phyloP scores from a whole-genome alignment of 805 yeast genomes.

The Saccharomyces kudriavzevii region DNA sequence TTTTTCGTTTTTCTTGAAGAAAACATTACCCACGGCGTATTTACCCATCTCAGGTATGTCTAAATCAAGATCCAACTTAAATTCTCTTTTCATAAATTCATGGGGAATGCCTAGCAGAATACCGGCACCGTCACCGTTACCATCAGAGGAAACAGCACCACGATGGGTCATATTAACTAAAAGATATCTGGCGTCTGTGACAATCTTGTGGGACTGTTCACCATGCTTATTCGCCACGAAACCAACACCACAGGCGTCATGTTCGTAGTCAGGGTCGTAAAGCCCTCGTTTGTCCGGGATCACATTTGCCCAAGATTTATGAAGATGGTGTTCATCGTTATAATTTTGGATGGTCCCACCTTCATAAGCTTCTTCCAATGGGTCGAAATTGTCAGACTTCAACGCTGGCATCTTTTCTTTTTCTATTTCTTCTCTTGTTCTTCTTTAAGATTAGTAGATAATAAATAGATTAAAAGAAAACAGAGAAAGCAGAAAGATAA shows the following conservation, averaged over 20 bases:
- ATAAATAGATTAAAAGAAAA: background rate
- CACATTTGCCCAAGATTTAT: slow-evolving; percentile 86
- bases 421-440: background rate
- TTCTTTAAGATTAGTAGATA: background rate
- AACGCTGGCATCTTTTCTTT: slow-evolving; percentile 6
- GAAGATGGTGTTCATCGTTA: slow-evolving; percentile 21
- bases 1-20: slow-evolving; percentile 69
- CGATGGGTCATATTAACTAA: slow-evolving; percentile 98
- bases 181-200: slow-evolving; percentile 78
- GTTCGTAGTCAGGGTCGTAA: slow-evolving; percentile 87
- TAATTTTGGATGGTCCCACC: slow-evolving; percentile 21
- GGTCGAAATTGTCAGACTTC: slow-evolving; percentile 23
- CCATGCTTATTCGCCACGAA: slow-evolving; percentile 94
- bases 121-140: slow-evolving; percentile 99
- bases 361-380: slow-evolving; percentile 24
- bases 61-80: slow-evolving; percentile 58
- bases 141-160: slow-evolving; percentile 95
- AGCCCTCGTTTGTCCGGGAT: slow-evolving; percentile 82
- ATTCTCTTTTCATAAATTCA: slow-evolving; percentile 77
- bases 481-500: background rate
- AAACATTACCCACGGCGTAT: slow-evolving; percentile 91
- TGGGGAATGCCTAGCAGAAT: slow-evolving; percentile 89
- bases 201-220: slow-evolving; percentile 76
- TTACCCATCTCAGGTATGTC: slow-evolving; percentile 72
- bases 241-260: slow-evolving; percentile 98